Conservation (phyloP, 2,329 filamentous ascomycete species). For the Bisporella sp. region DNA sequence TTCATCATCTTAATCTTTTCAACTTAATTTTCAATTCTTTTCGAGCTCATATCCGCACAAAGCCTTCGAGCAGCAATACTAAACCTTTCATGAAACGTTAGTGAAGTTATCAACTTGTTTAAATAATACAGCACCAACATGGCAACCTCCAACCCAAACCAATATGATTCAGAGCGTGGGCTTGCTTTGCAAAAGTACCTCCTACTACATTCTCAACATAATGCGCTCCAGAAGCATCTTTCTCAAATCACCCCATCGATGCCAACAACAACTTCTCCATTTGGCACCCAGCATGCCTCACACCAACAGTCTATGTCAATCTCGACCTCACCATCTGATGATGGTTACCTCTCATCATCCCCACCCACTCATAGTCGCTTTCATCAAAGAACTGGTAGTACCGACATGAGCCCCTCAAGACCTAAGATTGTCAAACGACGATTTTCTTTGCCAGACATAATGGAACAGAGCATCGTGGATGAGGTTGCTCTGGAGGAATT, state of each 20-base stretch:
- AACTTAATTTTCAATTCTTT: no score
- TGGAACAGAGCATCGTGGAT: slow-evolving; percentile 15
- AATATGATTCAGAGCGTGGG: slow-evolving; percentile 22
- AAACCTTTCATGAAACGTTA: neutral
- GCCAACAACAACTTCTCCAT: slow-evolving; percentile 1
- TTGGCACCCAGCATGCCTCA: neutral
- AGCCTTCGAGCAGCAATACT: neutral
- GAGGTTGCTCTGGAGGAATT: slow-evolving; percentile 22
- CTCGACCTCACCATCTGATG: slow-evolving; percentile 16
- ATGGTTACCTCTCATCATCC: slow-evolving; percentile 1
- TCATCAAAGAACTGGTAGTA: slow-evolving; percentile 9
- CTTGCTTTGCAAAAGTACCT: slow-evolving; percentile 30
- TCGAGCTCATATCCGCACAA: no score
- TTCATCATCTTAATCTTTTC: no score
- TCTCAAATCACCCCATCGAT: slow-evolving; percentile 14
- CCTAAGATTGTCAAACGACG: slow-evolving; percentile 7
- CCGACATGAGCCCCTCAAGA: slow-evolving; percentile 1
- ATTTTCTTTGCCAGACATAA: slow-evolving; percentile 19
- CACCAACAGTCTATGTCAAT: slow-evolving; percentile 1
- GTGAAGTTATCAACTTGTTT: neutral
- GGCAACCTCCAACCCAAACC: slow-evolving; percentile 8
- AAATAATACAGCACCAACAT: neutral
- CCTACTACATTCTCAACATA: slow-evolving; percentile 28
- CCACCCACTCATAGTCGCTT: slow-evolving; percentile 5
- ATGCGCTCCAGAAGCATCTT: slow-evolving; percentile 27